A percentile compares a stretch with the other conserved stretches of the same genome.
phyloP scores from a whole-genome alignment of 139 green algal genomes.

The Spirogloea muscicola region DNA sequence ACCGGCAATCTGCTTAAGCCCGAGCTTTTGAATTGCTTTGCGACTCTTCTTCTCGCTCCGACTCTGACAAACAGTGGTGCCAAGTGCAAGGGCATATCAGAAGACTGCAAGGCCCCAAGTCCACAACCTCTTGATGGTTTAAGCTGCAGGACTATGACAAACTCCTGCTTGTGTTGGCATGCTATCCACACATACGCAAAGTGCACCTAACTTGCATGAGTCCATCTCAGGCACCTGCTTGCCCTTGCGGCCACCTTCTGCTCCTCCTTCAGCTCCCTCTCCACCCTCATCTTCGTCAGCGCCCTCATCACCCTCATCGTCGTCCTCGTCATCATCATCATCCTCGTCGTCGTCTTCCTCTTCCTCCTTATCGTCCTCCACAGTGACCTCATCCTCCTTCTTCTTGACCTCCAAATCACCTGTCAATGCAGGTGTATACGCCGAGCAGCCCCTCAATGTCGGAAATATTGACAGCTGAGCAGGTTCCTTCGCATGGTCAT shows the following conservation, averaged over 20 bases:
- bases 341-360: constrained; percentile 23
- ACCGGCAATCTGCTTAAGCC: constrained; percentile 92
- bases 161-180: not conserved
- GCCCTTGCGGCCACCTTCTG: not conserved
- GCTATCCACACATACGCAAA: too few species aligned
- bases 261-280: not conserved
- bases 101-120: not conserved
- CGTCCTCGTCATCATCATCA: constrained; percentile 25
- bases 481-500: too few species aligned
- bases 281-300: not conserved
- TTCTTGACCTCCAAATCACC: too few species aligned
- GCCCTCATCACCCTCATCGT: constrained; percentile 2
- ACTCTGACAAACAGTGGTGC: too few species aligned
- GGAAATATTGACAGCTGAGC: too few species aligned
- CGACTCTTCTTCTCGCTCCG: constrained; percentile 95
- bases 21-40: constrained; percentile 98
- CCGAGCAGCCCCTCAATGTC: too few species aligned
- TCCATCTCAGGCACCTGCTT: constrained; percentile 8
- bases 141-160: not conserved
- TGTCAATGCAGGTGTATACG: too few species aligned
- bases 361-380: constrained; percentile 10
- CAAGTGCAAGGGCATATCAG: too few species aligned
- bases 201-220: too few species aligned
- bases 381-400: constrained; percentile 7
- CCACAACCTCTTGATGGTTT: not conserved